Percentiles rank a stretch among this genome's conserved stretches.
Evolutionary conservation across 768 basidiomycete genomes (phyloP).

Genomic region (Mycena sanguinolenta): DNA sequence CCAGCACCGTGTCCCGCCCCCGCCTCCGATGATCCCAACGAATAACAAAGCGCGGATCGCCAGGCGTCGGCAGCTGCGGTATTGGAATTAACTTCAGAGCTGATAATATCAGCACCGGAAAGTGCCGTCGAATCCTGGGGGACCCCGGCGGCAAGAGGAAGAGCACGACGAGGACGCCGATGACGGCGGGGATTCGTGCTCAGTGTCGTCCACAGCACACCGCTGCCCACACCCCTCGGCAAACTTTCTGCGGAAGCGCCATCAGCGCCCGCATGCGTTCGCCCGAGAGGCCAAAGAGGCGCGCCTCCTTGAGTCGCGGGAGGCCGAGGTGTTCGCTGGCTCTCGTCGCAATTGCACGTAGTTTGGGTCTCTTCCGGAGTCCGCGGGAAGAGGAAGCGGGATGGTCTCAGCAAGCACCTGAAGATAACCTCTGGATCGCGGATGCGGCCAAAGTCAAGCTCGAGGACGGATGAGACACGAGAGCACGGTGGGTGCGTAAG

Average conservation of each 20-base stretch:
- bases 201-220: not conserved
- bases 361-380: not conserved
- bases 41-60: conserved; percentile 29
- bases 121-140: not conserved
- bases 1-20: conserved; percentile 52
- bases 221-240: not conserved
- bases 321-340: conserved; percentile 22
- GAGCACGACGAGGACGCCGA: conserved; percentile 23
- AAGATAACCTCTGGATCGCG: conserved; percentile 43
- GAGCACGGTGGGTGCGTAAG: conserved; percentile 50
- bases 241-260: conserved; percentile 28
- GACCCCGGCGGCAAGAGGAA: not conserved
- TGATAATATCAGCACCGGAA: not conserved
- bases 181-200: conserved; percentile 10
- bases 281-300: conserved; percentile 33
- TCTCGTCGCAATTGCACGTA: conserved; percentile 4
- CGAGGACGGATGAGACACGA: conserved; percentile 51
- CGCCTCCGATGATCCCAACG: conserved; percentile 24
- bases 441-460: conserved; percentile 58
- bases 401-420: conserved; percentile 49
- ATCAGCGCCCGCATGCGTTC: conserved; percentile 21
- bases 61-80: conserved; percentile 47
- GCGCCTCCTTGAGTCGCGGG: conserved; percentile 33
- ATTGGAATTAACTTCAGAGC: conserved; percentile 46
- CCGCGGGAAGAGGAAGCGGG: conserved; percentile 14